Percentiles rank a stretch among this genome's conserved stretches.
Evolutionary conservation across 2,329 filamentous ascomycete species (phyloP).

Genomic region (Nothomitra cinnamomea): DNA sequence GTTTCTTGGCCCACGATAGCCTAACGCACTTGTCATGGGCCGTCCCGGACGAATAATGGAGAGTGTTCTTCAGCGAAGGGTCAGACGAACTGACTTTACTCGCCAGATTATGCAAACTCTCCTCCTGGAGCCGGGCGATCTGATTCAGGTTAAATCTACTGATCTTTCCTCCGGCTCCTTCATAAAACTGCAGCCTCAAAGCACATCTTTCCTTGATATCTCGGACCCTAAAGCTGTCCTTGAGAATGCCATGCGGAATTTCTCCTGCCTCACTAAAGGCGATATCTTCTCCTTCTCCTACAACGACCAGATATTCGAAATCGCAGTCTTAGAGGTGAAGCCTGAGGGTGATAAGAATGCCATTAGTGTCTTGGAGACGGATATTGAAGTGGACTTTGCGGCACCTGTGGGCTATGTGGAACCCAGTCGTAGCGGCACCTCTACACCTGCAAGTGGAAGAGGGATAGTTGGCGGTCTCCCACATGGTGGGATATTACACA

Average conservation of each 20-base stretch:
- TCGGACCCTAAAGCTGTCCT: conserved; percentile 93
- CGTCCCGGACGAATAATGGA: conserved; percentile 9
- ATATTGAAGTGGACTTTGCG: conserved; percentile 91
- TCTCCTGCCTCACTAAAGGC: conserved; percentile 80
- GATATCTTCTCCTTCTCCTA: conserved; percentile 95
- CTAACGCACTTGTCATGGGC: neutral
- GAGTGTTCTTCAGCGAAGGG: neutral
- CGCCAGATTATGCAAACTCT: conserved; percentile 83
- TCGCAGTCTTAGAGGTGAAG: conserved; percentile 87
- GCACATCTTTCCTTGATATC: conserved; percentile 85
- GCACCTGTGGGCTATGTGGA: conserved; percentile 89
- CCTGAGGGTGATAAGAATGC: conserved; percentile 66
- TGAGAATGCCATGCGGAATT: conserved; percentile 91
- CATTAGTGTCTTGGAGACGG: conserved; percentile 87
- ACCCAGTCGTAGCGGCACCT: conserved; percentile 71
- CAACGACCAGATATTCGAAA: conserved; percentile 85
- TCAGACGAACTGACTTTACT: neutral
- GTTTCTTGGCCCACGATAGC: neutral
- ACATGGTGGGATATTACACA: conserved; percentile 58
- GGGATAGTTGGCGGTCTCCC: conserved; percentile 38
- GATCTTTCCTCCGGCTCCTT: conserved; percentile 78
- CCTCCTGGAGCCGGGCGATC: conserved; percentile 74
- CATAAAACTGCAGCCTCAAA: conserved; percentile 94
- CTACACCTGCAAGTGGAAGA: conserved; percentile 56
- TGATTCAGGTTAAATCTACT: conserved; percentile 89